Percentiles rank a stretch among this genome's conserved stretches.
Evolutionary conservation across 169 alveolate species (phyloP).

Genomic region (Plasmodium gallinaceum): DNA sequence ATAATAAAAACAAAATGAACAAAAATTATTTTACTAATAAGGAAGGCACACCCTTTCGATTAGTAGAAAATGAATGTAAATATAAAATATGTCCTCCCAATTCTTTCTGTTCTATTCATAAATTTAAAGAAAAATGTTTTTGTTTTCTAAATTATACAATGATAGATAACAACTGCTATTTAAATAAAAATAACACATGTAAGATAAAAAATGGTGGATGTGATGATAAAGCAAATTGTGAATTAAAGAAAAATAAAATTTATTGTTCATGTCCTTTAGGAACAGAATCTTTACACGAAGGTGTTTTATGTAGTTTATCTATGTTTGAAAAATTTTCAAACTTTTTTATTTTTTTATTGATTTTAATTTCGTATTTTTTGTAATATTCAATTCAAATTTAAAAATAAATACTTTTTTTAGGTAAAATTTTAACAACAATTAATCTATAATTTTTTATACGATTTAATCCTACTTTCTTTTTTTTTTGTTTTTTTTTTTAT

Average conservation of each 20-base stretch:
- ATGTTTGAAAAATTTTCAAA: background rate
- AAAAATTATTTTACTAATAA: background rate
- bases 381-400: background rate
- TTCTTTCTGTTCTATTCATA: constrained; percentile 28
- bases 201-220: constrained; percentile 57
- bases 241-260: constrained; percentile 7
- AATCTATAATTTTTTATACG: no score
- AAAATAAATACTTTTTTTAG: no score
- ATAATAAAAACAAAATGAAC: background rate
- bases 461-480: background rate
- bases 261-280: constrained; percentile 26
- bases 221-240: constrained; percentile 34
- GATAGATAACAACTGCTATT: constrained; percentile 11
- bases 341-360: constrained; percentile 4
- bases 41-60: background rate
- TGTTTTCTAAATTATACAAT: constrained; percentile 29
- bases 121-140: constrained; percentile 39
- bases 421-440: no score
- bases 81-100: constrained; percentile 15
- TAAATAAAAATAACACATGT: constrained; percentile 30
- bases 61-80: background rate
- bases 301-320: constrained; percentile 33
- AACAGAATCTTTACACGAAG: constrained; percentile 21
- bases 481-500: constrained; percentile 1
- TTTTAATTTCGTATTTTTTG: background rate